Conservation (phyloP, 345 rosid genomes). For the Cardamine occulta region DNA sequence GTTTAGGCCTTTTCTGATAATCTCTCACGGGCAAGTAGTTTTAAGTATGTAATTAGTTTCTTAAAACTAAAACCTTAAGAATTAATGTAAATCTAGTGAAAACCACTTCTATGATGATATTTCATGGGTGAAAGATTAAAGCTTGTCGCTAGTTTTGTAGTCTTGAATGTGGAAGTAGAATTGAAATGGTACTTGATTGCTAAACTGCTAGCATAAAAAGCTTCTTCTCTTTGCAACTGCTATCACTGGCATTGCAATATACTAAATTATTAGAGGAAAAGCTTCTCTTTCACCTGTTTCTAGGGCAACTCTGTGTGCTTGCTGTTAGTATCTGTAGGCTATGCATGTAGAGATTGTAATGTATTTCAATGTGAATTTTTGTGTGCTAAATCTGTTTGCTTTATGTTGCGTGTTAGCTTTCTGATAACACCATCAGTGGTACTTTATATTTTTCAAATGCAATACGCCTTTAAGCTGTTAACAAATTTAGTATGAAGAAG, state of each 20-base stretch:
- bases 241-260: neutral
- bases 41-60: neutral
- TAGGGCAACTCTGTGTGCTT: neutral
- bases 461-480: constrained; percentile 78
- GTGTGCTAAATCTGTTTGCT: constrained; percentile 13
- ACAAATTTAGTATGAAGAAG: constrained; percentile 69
- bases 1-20: neutral
- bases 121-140: neutral
- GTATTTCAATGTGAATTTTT: constrained; percentile 1
- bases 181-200: constrained; percentile 2
- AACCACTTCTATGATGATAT: neutral
- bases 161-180: neutral
- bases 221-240: neutral
- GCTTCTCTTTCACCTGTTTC: neutral
- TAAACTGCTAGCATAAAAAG: neutral
- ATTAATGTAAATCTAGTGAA: neutral
- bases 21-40: neutral
- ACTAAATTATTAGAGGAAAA: neutral
- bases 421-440: neutral
- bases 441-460: constrained; percentile 52
- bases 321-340: constrained; percentile 9
- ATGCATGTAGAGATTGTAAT: constrained; percentile 7
- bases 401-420: constrained; percentile 10
- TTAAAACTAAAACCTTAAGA: neutral
- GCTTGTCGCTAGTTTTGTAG: neutral